Base-by-base conservation (phyloP, 176 grass and related monocot genomes). In the Juncus effusus region DNA sequence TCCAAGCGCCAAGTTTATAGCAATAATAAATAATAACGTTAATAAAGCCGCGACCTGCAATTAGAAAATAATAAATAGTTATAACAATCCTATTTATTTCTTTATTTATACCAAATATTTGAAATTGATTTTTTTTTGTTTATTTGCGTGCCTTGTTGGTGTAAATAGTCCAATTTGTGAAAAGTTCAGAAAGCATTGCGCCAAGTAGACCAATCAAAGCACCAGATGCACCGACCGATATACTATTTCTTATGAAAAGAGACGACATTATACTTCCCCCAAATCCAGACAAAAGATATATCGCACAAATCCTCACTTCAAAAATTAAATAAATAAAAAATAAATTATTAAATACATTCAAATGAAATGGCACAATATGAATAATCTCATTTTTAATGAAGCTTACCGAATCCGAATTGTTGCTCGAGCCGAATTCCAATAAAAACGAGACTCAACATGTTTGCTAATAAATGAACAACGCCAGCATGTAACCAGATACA, bases 401-500 rank as follows among this genome's bases (percentile, higher is more conserved):
- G 10, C 13, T 54, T 39, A 84, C 82, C 51, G 13, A 84, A 97
- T 80, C 94, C 88, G 35, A 92, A 97, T 52, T 97, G 88, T 74
- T 92, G 88, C 71, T 97, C 94, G 5, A 97, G 85, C n/a, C 88
- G 84, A 71, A 97, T 76, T 12, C 94, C 94, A 50, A 92, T 84
- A 54, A 97, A 78, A 56, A 92, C 66, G 13, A 92, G 83, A 80
- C 94, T 97, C 4, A 97, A 7, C 94, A 97, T 97, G n/a, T 97
- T 97, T 39, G 88, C 85, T 3, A 97, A 72, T 36, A 97, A 77
- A 84, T 92, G 94, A 38, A 89, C 57, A 16, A 97, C 74, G 38
- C 94, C 94, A n/a, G 88, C 88, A 80, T 97, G 94, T 74, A 97
- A 70, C 88, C 94, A 97, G 56, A 97, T 92, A 67, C 88, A 97